These are phyloP conservation scores for Colletotrichum abscissum DNA, from an alignment of 2,329 filamentous ascomycete species.

Conservation along the genomic window DNA sequence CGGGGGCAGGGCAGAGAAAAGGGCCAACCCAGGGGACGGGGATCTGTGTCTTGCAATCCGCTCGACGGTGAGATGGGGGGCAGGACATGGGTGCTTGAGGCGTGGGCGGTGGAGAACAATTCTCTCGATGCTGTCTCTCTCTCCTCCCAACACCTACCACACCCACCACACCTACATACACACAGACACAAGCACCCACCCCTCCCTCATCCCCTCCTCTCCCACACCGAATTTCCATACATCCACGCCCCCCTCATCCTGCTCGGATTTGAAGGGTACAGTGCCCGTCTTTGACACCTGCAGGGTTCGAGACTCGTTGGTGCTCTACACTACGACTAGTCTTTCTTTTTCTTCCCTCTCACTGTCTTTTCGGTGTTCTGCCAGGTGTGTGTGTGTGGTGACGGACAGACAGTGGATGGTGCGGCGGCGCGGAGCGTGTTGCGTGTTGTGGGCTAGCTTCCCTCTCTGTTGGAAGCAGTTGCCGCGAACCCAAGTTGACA, in stretches of 20 bases:
- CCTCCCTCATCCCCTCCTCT: neutral
- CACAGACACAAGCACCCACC: neutral
- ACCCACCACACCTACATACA: neutral
- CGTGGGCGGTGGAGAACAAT: neutral
- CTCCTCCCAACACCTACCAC: neutral
- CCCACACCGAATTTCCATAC: neutral
- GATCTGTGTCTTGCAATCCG: neutral
- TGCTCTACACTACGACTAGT: no score
- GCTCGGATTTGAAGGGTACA: neutral
- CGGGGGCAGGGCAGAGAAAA: neutral
- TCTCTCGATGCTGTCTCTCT: neutral
- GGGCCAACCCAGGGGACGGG: neutral
- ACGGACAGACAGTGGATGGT: neutral
- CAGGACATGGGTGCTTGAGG: neutral
- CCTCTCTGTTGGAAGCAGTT: neutral
- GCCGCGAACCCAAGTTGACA: neutral
- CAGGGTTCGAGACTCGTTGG: neutral
- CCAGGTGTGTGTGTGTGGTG: no score
- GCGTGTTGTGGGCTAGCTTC: neutral
- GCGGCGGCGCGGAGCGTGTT: no score
- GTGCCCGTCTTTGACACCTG: conserved; percentile 3
- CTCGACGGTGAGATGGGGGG: neutral
- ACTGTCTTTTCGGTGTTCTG: neutral
- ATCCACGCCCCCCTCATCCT: neutral
- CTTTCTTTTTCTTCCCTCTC: neutral